These are phyloP conservation scores for Alternaria longipes DNA, from an alignment of 2,329 filamentous ascomycete species.

Conservation along the genomic window DNA sequence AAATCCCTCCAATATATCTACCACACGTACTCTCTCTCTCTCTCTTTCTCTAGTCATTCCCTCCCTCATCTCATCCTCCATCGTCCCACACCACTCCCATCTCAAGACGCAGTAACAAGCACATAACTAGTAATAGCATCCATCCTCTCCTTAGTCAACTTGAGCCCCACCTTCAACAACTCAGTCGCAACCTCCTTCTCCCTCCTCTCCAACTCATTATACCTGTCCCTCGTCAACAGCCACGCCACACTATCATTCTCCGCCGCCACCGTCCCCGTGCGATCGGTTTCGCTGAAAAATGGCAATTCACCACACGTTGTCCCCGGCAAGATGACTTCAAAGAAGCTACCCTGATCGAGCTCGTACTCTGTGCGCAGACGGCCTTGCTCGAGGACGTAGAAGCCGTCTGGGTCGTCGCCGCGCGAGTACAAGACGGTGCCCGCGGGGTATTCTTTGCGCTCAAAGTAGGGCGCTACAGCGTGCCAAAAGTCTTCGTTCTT, in stretches of 20 bases:
- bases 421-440: conserved; percentile 80
- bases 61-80: neutral
- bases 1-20: no score
- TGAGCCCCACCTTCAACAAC: conserved; percentile 84
- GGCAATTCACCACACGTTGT: conserved; percentile 96
- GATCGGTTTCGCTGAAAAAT: conserved; percentile 89
- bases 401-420: conserved; percentile 78
- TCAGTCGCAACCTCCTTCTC: conserved; percentile 84
- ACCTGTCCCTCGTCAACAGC: conserved; percentile 76
- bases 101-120: conserved; percentile 46
- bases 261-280: conserved; percentile 86
- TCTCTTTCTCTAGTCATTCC: no score
- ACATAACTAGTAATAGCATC: conserved; percentile 66
- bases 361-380: conserved; percentile 91
- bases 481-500: conserved; percentile 98
- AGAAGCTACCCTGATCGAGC: conserved; percentile 85
- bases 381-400: conserved; percentile 90
- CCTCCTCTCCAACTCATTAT: conserved; percentile 75
- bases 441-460: conserved; percentile 70
- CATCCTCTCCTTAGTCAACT: conserved; percentile 95
- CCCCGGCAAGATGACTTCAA: conserved; percentile 91
- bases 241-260: conserved; percentile 85
- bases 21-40: no score
- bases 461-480: conserved; percentile 78
- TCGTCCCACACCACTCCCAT: neutral